Conservation (phyloP, 768 basidiomycete species). For the Suillus occidentalis region DNA sequence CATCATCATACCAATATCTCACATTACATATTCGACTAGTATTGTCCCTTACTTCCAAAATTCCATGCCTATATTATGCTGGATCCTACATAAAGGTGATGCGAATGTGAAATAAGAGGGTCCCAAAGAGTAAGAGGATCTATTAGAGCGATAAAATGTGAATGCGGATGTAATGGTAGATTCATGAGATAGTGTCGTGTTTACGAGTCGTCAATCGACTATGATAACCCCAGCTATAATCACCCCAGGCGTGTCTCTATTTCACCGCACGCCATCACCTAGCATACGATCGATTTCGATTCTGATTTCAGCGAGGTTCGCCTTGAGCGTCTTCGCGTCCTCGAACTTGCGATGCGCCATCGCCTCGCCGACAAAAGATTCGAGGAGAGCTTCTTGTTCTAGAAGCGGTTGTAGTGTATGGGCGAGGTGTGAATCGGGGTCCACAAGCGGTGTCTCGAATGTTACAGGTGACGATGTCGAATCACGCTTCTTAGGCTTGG, state of each 20-base stretch:
- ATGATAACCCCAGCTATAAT: not conserved
- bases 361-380: constrained; percentile 89
- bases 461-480: constrained; percentile 14
- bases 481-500: constrained; percentile 45
- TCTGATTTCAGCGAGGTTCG: constrained; percentile 80
- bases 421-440: constrained; percentile 71
- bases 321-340: constrained; percentile 83
- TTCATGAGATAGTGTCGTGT: not conserved
- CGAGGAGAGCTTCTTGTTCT: constrained; percentile 91
- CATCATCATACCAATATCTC: constrained; percentile 8
- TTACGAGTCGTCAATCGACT: not conserved
- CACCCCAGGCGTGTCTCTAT: constrained; percentile 1
- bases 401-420: constrained; percentile 80
- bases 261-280: constrained; percentile 28
- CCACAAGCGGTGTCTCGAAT: constrained; percentile 37
- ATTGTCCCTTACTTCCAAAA: constrained; percentile 1
- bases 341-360: constrained; percentile 91
- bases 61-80: constrained; percentile 7
- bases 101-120: not conserved
- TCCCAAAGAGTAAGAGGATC: not conserved
- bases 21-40: constrained; percentile 8
- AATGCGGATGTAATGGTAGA: constrained; percentile 1
- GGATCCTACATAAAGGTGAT: constrained; percentile 3
- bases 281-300: constrained; percentile 77
- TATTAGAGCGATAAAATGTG: constrained; percentile 1